A percentile compares a stretch with the other conserved stretches of the same genome.
These are phyloP conservation scores for Rosa multiflora DNA, from an alignment of 306 rosid genomes.

Conservation along the genomic window DNA sequence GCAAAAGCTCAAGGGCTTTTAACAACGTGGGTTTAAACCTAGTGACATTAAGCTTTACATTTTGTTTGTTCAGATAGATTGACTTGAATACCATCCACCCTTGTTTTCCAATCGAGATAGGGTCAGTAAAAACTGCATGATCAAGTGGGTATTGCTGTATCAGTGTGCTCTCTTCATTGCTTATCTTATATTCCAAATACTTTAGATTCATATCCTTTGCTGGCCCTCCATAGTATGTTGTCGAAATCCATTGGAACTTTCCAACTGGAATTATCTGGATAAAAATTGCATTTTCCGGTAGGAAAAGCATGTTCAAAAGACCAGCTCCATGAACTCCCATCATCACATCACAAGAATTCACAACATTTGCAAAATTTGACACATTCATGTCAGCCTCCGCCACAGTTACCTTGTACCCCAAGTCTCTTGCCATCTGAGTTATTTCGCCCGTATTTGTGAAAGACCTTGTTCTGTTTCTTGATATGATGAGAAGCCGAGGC, in stretches of 20 bases:
- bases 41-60: constrained; percentile 56
- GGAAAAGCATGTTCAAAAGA: constrained; percentile 72
- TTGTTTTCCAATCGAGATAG: constrained; percentile 38
- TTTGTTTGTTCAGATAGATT: constrained; percentile 66
- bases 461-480: constrained; percentile 62
- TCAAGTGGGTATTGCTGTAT: constrained; percentile 62
- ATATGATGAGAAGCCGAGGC: constrained; percentile 61
- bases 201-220: constrained; percentile 65
- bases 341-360: constrained; percentile 83
- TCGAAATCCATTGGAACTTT: constrained; percentile 65
- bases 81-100: constrained; percentile 59
- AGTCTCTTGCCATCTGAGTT: constrained; percentile 41
- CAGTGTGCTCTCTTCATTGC: constrained; percentile 67
- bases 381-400: constrained; percentile 51
- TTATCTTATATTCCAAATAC: constrained; percentile 70
- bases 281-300: constrained; percentile 71
- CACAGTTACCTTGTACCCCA: constrained; percentile 57
- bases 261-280: constrained; percentile 80
- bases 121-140: constrained; percentile 48
- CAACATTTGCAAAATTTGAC: constrained; percentile 47
- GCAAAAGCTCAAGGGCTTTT: constrained; percentile 76
- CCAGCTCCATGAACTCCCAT: constrained; percentile 99
- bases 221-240: constrained; percentile 46
- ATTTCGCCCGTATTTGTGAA: constrained; percentile 62
- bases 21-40: constrained; percentile 65